Percentiles rank a stretch among this genome's conserved stretches.
Conservation (phyloP, 2,329 filamentous ascomycete genomes). For the Fusarium verrucosum region DNA sequence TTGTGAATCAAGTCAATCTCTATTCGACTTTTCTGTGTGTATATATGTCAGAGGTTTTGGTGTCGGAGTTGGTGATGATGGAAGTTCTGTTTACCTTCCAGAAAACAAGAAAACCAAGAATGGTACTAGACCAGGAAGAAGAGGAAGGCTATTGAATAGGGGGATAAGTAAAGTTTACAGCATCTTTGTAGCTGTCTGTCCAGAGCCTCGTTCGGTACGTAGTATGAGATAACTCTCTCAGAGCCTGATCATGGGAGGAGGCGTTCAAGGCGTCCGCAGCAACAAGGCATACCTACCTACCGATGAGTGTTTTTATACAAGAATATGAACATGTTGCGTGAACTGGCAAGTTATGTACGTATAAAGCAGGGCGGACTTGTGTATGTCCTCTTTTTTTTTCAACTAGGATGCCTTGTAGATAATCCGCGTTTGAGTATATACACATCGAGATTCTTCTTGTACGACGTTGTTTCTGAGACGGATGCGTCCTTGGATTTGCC, state of each 20-base stretch:
- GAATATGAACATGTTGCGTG: not conserved
- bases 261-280: conserved; percentile 13
- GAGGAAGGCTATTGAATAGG: conserved; percentile 4
- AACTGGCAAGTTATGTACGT: not conserved
- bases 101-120: not conserved
- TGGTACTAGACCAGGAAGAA: not conserved
- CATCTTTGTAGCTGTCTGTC: not conserved
- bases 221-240: not conserved
- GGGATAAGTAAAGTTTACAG: not conserved
- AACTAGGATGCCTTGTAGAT: not conserved
- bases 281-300: conserved; percentile 30
- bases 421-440: not conserved
- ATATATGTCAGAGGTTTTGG: not conserved
- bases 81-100: conserved; percentile 37
- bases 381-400: conserved; percentile 18
- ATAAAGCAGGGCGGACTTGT: conserved; percentile 30
- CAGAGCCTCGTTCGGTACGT: conserved; percentile 32
- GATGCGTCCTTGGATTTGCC: conserved; percentile 15
- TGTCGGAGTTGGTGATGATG: not conserved
- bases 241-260: conserved; percentile 27
- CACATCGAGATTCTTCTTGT: not conserved
- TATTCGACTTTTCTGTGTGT: not conserved
- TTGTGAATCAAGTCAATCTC: not conserved
- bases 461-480: conserved; percentile 2
- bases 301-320: not conserved